Evolutionary conservation across 306 rosid species (phyloP), one percentile per base, ranked within the genome.

Genomic region (Aeschynomene evenia): DNA sequence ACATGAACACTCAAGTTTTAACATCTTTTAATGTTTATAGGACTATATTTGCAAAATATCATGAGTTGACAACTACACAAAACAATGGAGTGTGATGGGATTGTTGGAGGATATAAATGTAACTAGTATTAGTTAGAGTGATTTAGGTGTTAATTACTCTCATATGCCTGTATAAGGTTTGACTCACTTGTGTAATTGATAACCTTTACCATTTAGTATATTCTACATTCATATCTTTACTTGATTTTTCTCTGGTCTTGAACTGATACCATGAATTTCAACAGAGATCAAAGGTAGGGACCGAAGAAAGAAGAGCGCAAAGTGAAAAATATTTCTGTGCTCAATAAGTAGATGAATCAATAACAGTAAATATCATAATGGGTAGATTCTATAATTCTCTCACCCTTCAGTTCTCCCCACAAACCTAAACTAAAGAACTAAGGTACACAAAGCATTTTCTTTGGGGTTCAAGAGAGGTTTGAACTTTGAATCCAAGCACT

Each of bases 271-370:
- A n/a, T n/a, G n/a, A n/a, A n/a, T n/a, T n/a, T n/a, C n/a, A n/a
- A n/a, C n/a, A n/a, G n/a, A 58, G 26, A 43, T 67, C 59, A 39
- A 67, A 75, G 63, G 49, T 22, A 21, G 60, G 31, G 67, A 68
- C 28, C 59, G 34, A 57, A 56, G 60, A 45, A 46, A 49, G 20
- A 46, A 46, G 54, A 11, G 24, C 0, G 21, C 55, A 63, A 52
- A 26, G 24, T 1, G 21, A 65, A 63, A 52, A 26, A 31, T 52
- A 37, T 49, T 61, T 36, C 40, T 60, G 7, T 33, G 59, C 26
- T 52, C 52, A n/a, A 9, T 3, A 2, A 20, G 40, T 22, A 36
- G 50, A 36, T 5, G 40, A 61, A 61, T 61, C 12, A 19, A 51
- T 33, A 51, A 52, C 48, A 26, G 12, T 19, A 33, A 52, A 42